These are phyloP conservation scores for Circinella umbellata DNA, from an alignment of 371 early-diverging fungal species.

Conservation along the genomic window DNA sequence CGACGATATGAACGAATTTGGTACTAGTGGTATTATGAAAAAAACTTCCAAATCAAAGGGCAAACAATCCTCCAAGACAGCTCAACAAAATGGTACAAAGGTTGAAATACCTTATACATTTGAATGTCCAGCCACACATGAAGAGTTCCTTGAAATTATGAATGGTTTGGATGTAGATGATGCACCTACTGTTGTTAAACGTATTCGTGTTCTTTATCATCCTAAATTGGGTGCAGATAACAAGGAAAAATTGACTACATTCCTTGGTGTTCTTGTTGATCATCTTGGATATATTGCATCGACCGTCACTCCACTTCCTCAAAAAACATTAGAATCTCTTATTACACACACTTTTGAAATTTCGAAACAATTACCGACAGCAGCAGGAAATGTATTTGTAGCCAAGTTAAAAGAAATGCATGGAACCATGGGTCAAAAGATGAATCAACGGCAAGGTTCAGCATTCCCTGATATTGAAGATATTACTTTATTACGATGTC, in stretches of 20 bases:
- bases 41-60: slow-evolving; percentile 30
- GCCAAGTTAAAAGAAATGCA: slow-evolving; percentile 50
- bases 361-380: slow-evolving; percentile 53
- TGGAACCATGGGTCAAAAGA: slow-evolving; percentile 39
- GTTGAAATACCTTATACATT: slow-evolving; percentile 84
- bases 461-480: slow-evolving; percentile 62
- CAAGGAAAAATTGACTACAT: slow-evolving; percentile 65
- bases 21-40: slow-evolving; percentile 38
- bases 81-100: slow-evolving; percentile 28
- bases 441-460: slow-evolving; percentile 35
- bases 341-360: slow-evolving; percentile 60
- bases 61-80: slow-evolving; percentile 16
- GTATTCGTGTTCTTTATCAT: slow-evolving; percentile 84
- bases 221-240: slow-evolving; percentile 79
- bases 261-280: slow-evolving; percentile 69
- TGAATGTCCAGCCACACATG: slow-evolving; percentile 74
- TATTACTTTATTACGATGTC: slow-evolving; percentile 61
- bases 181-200: slow-evolving; percentile 71
- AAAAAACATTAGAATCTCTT: slow-evolving; percentile 57
- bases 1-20: slow-evolving; percentile 58
- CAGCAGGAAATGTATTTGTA: slow-evolving; percentile 42
- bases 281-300: slow-evolving; percentile 68
- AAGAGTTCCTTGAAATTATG: slow-evolving; percentile 60
- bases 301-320: slow-evolving; percentile 52
- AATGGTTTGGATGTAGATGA: slow-evolving; percentile 64